Conservation (phyloP, 1,284 basidiomycete genomes). For the Moesziomyces sp. region DNA sequence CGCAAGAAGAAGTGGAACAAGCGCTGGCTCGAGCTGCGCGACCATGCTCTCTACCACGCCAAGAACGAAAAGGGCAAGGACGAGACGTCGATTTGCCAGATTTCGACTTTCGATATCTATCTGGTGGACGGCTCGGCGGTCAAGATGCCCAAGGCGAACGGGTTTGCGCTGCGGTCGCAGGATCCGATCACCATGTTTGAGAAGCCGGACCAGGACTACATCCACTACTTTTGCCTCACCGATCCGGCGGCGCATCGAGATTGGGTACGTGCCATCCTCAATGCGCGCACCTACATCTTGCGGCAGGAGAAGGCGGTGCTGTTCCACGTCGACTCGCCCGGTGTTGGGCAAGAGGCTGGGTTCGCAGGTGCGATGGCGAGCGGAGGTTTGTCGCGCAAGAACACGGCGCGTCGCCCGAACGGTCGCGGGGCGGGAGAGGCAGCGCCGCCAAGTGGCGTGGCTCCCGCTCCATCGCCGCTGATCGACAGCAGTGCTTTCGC, state of each 20-base stretch:
- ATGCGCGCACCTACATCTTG: constrained; percentile 64
- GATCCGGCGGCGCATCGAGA: constrained; percentile 62
- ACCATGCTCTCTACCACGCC: constrained; percentile 61
- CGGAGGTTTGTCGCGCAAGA: constrained; percentile 40
- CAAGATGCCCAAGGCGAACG: constrained; percentile 59
- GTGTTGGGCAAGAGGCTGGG: constrained; percentile 8
- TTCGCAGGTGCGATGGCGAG: neutral
- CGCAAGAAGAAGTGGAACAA: constrained; percentile 62
- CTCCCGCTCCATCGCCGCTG: constrained; percentile 22
- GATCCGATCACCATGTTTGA: constrained; percentile 57
- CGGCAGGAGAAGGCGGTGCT: constrained; percentile 60
- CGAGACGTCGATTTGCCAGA: constrained; percentile 54
- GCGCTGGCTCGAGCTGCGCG: constrained; percentile 66
- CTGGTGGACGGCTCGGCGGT: constrained; percentile 50
- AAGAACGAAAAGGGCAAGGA: constrained; percentile 66
- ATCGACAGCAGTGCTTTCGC: constrained; percentile 49
- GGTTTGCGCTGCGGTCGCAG: constrained; percentile 62
- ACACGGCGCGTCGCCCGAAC: constrained; percentile 26
- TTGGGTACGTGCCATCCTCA: constrained; percentile 62
- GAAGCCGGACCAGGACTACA: constrained; percentile 61
- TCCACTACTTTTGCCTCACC: constrained; percentile 60
- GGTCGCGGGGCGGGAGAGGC: constrained; percentile 13
- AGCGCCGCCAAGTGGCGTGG: constrained; percentile 6
- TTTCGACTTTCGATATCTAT: constrained; percentile 63
- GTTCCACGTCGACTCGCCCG: constrained; percentile 42